Conservation (phyloP, 495 filamentous ascomycete species). For the Schizothecium vesticola region DNA sequence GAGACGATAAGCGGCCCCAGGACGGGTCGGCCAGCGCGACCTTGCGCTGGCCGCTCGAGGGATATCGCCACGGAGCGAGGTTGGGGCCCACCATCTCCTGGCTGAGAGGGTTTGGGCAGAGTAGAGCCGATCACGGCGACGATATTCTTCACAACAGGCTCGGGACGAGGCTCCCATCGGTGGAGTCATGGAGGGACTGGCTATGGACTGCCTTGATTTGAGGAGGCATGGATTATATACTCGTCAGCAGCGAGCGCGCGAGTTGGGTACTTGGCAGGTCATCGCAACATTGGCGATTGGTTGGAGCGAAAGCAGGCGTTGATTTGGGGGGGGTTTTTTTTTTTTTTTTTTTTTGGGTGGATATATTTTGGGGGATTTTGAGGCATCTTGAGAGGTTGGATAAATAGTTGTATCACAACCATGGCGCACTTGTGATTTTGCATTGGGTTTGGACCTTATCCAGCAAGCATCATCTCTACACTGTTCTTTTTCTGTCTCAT, state of each 20-base stretch:
- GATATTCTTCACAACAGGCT: background rate
- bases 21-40: background rate
- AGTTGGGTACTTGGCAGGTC: background rate
- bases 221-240: background rate
- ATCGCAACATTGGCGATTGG: background rate
- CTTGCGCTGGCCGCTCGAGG: background rate
- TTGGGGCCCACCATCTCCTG: slow-evolving; percentile 2
- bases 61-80: background rate
- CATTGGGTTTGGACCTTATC: slow-evolving; percentile 1
- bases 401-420: background rate
- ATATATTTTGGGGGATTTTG: background rate
- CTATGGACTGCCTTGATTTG: background rate
- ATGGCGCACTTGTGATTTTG: background rate
- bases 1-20: background rate
- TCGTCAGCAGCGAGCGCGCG: background rate
- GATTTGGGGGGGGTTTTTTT: background rate
- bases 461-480: background rate
- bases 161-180: background rate
- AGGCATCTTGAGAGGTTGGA: background rate
- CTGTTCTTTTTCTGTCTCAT: background rate
- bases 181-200: background rate
- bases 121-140: background rate
- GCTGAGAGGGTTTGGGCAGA: background rate
- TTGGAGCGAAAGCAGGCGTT: background rate
- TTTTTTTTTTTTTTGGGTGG: background rate